phyloP scores from a whole-genome alignment of 345 rosid genomes.

The Eucalyptus rudis region DNA sequence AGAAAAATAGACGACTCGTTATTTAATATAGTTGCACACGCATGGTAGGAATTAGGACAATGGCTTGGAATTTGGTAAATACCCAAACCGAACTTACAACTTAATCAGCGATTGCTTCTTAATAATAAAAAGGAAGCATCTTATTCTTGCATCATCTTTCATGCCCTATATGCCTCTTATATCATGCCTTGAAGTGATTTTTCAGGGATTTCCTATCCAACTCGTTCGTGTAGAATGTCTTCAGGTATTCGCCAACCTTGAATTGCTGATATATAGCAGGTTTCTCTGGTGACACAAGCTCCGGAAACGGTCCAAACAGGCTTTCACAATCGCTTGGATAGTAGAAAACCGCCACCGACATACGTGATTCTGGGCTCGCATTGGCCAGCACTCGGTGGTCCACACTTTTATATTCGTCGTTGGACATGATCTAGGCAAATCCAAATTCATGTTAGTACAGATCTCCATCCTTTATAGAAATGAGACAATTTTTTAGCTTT shows the following conservation, averaged over 20 bases:
- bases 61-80: neutral
- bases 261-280: slow-evolving; percentile 19
- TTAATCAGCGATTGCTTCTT: neutral
- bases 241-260: slow-evolving; percentile 1
- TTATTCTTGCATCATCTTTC: neutral
- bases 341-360: slow-evolving; percentile 27
- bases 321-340: slow-evolving; percentile 7
- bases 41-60: neutral
- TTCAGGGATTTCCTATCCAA: slow-evolving; percentile 23
- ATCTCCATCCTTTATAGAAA: neutral
- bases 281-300: slow-evolving; percentile 18
- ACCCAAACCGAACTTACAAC: neutral
- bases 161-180: neutral
- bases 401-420: slow-evolving; percentile 28
- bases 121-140: neutral
- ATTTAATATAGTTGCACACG: neutral
- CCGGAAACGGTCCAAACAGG: slow-evolving; percentile 19
- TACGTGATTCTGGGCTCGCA: slow-evolving; percentile 3
- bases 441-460: neutral
- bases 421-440: slow-evolving; percentile 24
- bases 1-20: neutral
- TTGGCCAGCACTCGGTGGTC: slow-evolving; percentile 37
- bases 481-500: neutral
- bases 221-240: slow-evolving; percentile 21
- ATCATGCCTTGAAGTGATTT: slow-evolving; percentile 14